Evolutionary conservation across 495 filamentous ascomycete species (phyloP).

Genomic region (Penicillium waksmanii): DNA sequence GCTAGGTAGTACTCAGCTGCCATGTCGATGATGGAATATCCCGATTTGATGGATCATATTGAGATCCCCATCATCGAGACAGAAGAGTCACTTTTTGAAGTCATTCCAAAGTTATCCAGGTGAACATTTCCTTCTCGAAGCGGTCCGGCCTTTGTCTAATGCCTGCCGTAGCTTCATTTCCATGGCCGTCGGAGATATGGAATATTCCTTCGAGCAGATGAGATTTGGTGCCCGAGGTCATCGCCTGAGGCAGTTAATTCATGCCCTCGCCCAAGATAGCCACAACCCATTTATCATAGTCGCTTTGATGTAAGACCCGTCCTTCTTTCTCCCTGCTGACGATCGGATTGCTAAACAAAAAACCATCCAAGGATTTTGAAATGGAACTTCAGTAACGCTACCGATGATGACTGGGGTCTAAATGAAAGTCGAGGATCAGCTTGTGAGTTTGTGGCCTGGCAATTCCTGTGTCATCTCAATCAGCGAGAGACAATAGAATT

Average conservation of each 20-base stretch:
- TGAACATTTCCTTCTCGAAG: constrained; percentile 32
- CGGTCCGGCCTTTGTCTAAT: neutral
- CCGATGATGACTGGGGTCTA: constrained; percentile 69
- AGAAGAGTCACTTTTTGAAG: constrained; percentile 64
- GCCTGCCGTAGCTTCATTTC: constrained; percentile 40
- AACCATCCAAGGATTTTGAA: constrained; percentile 66
- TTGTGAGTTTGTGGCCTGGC: constrained; percentile 92
- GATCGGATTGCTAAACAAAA: neutral
- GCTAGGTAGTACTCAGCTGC: neutral
- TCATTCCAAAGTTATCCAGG: constrained; percentile 72
- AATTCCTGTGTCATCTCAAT: constrained; percentile 77
- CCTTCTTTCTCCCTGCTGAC: neutral
- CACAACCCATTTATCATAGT: constrained; percentile 77
- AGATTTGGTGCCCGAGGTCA: constrained; percentile 67
- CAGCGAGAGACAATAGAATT: constrained; percentile 82
- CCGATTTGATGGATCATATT: constrained; percentile 20
- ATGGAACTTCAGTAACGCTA: constrained; percentile 67
- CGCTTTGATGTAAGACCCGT: constrained; percentile 69
- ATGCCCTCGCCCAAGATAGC: constrained; percentile 63
- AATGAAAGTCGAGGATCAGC: constrained; percentile 79
- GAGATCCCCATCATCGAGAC: constrained; percentile 65
- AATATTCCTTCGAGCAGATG: constrained; percentile 80
- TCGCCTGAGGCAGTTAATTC: constrained; percentile 64
- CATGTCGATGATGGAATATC: constrained; percentile 14
- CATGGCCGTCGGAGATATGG: constrained; percentile 62